A percentile compares a stretch with the other conserved stretches of the same genome.
Evolutionary conservation across 768 basidiomycete species (phyloP).

Genomic region (Hygrophorus pudorinus): DNA sequence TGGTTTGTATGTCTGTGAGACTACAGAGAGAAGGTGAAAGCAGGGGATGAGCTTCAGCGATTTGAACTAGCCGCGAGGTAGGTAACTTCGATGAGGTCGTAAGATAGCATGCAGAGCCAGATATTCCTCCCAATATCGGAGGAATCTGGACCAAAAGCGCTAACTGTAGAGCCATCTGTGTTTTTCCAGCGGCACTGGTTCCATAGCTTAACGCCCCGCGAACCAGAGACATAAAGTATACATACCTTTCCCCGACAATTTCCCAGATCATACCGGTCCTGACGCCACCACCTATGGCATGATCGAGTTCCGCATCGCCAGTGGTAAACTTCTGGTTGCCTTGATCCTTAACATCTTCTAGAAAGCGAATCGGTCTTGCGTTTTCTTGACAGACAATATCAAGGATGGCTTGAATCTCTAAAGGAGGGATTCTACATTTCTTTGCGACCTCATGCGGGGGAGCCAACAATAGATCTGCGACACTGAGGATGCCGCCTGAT

Average conservation of each 20-base stretch:
- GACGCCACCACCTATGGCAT: constrained; percentile 69
- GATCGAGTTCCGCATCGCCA: constrained; percentile 64
- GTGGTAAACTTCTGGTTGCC: constrained; percentile 51
- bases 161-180: constrained; percentile 81
- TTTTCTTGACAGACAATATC: constrained; percentile 37
- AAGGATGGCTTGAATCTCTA: constrained; percentile 42
- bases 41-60: constrained; percentile 40
- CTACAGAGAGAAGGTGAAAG: constrained; percentile 33
- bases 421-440: constrained; percentile 36
- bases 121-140: constrained; percentile 40
- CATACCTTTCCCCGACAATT: constrained; percentile 79
- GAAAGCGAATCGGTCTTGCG: constrained; percentile 24
- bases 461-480: constrained; percentile 41
- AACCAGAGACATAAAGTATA: not conserved
- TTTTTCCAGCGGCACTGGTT: constrained; percentile 85
- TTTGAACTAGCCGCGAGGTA: constrained; percentile 58
- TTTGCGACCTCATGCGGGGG: constrained; percentile 43
- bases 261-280: constrained; percentile 79
- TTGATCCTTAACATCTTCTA: constrained; percentile 28
- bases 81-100: constrained; percentile 64
- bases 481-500: constrained; percentile 38
- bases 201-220: constrained; percentile 2
- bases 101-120: constrained; percentile 67
- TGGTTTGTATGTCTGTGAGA: constrained; percentile 53
- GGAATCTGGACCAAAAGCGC: constrained; percentile 73